Evolutionary conservation across 108 stramenopile species (phyloP), one percentile per base, ranked within the genome.

Genomic region (Cylindrotheca fusiformis): DNA sequence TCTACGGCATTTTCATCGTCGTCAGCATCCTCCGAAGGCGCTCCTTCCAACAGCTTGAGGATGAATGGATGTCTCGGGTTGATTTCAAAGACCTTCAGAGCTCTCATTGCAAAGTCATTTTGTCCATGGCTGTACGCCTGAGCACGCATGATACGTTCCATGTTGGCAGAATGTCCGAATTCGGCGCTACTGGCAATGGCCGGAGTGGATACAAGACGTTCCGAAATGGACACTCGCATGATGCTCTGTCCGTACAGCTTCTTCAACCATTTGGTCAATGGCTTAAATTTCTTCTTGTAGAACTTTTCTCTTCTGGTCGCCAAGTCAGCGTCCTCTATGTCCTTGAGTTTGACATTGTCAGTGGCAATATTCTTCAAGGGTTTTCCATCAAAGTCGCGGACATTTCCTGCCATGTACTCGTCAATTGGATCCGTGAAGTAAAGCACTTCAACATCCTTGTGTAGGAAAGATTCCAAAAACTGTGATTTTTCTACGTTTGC

Each of bases 21-120:
- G 18, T 80, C 88, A 12, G 72, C 76, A 41, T 81, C 77, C n/a
- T 77, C 75, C 8, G 87, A 86, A n/a, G 77, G 81, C 12, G 48
- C 63, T 26, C 60, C 71, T 55, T 83, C 86, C 32, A 96, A 82
- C 31, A 99, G 87, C 75, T 96, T 92, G 60, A 79, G 61, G 30
- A 99, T 75, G 52, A 99, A 90, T 21, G 99, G 99, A 77, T 99
- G 98, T 48, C 99, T 92, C 26, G 99, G 99, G 82, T 99, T 99
- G 68, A 99, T 74, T 79, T 99, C 99, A 76, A 99, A 79, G 56
- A 90, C 92, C 75, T 91, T 87, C 80, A 85, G 77, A 12, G 95
- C 76, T 20, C 81, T 76, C 53, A 77, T 72, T 60, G 57, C 74
- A 68, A 82, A 65, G n/a, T 79, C 65, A 17, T 72, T 75, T 23